Base-by-base conservation (phyloP, 1,139 yeast species). In the Geotrichum citri-aurantii region DNA sequence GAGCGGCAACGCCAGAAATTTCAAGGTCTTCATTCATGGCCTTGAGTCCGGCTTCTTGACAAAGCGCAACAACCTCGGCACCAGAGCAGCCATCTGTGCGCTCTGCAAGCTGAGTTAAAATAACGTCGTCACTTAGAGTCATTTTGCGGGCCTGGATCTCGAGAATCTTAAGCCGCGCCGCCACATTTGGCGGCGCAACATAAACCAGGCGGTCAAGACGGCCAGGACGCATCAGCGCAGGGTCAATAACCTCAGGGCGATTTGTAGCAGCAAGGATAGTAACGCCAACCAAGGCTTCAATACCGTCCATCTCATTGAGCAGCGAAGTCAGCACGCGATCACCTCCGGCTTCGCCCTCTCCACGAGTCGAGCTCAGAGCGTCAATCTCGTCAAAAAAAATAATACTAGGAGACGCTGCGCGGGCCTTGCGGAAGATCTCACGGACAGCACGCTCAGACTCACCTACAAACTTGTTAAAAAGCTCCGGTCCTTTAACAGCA, bases 401-500 rank as follows among this genome's bases (percentile, higher is more conserved):
- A 60, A 92, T 91, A 49, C 95, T 86, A 5, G 98, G 98, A 0
- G 97, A 79, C 0, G 97, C 97, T 2, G 95, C 89, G 61, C 97
- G 78, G 0, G 98, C 98, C 68, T 91, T 92, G 56, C 95, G 78
- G 73, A 92, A 92, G 1, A 92, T 83, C 68, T 91, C 97, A 64
- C 98, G 77, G 21, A 92, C 85, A 3, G 96, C 87, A 54, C 89
- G 80, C 73, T 92, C 98, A 11, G 95, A 85, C 71, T 92, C 98
- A 60, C 98, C 98, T 37, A 92, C 98, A 66, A 88, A 92, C 71
- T 92, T 92, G 74, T 90, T 91, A 71, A 92, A 89, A 21, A 92
- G 83, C 69, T 92, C 98, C 0, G 98, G 98, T 0, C 98, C 98
- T 72, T 92, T 92, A 11, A 92, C 96, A 0, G 97, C 97, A 61